Evolutionary conservation across 2,329 filamentous ascomycete genomes (phyloP).

Genomic region (Penicillium capsulatum): DNA sequence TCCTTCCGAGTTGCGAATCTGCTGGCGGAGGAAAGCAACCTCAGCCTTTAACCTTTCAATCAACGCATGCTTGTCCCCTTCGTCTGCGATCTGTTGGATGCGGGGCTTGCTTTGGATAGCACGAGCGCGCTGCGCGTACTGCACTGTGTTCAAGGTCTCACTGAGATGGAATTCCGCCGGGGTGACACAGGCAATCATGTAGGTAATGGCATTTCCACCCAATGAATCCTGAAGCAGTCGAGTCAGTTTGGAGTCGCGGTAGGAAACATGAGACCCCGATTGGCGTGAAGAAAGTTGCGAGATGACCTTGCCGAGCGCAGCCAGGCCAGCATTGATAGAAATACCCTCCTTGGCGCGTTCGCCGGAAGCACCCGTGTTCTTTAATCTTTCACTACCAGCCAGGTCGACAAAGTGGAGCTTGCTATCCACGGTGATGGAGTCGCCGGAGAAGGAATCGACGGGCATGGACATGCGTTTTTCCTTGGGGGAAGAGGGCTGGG

Average conservation of each 20-base stretch:
- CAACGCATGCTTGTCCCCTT: slow-evolving; percentile 86
- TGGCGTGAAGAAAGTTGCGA: slow-evolving; percentile 91
- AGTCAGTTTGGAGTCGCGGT: slow-evolving; percentile 95
- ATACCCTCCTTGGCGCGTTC: slow-evolving; percentile 95
- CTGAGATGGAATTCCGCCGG: slow-evolving; percentile 95
- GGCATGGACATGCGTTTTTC: slow-evolving; percentile 89
- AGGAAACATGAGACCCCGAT: slow-evolving; percentile 85
- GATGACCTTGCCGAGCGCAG: slow-evolving; percentile 94
- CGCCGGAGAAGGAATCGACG: slow-evolving; percentile 68
- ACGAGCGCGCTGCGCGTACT: slow-evolving; percentile 92
- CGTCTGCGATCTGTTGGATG: slow-evolving; percentile 84
- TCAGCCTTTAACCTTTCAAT: slow-evolving; percentile 93
- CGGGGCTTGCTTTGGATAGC: slow-evolving; percentile 96
- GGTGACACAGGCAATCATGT: slow-evolving; percentile 98
- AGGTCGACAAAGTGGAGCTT: slow-evolving; percentile 98
- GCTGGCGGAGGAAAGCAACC: slow-evolving; percentile 86
- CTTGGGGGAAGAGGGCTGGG: slow-evolving; percentile 47
- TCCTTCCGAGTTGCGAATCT: slow-evolving; percentile 79
- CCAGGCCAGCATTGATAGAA: slow-evolving; percentile 93
- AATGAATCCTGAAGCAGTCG: slow-evolving; percentile 92
- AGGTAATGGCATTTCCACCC: slow-evolving; percentile 94
- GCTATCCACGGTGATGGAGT: slow-evolving; percentile 84
- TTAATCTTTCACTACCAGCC: slow-evolving; percentile 91
- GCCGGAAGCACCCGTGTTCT: slow-evolving; percentile 93
- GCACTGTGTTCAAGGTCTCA: slow-evolving; percentile 94